Evolutionary conservation across 768 basidiomycete genomes (phyloP), one percentile per base, ranked within the genome.

Genomic region (Sarcodon aspratus): DNA sequence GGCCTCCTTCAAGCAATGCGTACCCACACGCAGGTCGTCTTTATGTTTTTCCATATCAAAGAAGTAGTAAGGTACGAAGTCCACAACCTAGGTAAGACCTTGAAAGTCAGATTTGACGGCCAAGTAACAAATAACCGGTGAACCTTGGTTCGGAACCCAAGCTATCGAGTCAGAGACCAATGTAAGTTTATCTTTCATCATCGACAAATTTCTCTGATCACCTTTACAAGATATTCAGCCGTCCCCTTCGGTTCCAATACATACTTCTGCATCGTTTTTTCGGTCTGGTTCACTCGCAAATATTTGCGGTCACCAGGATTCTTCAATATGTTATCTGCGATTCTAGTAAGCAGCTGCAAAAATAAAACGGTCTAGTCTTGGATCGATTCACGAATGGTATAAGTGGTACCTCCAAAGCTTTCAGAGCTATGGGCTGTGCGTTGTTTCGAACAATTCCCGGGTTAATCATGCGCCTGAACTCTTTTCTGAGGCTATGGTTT

Each of bases 361-460:
- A 15, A 1, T 5, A 38, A 38, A 42, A 27, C 40, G 5, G 15
- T 42, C 15, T 15, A 15, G 9, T 42, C 40, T 3, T 9, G 40
- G 18, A 42, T 27, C 9, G 27, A 8, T 15, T 9, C 2, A 9
- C 13, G 27, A 9, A 13, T 15, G 27, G 9, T 42, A 27, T 8
- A 34, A 7, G 47, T 55, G 58, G 55, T 73, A 81, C 88, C 72
- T 78, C 79, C 54, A 91, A 66, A 48, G 85, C 74, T 50, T 73
- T 71, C 54, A 75, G 59, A 1, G 82, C 80, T 47, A 75, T 68
- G 45, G 73, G 74, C 54, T 74, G 75, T 11, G 80, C 62, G 60
- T 89, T 89, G 5, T 78, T 82, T 3, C 88, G 75, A 46, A 76
- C 57, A 55, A 91, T 89, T 12, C 85, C 86, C 38, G 85, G 85